Percentiles rank a stretch among this genome's conserved stretches.
phyloP scores from a whole-genome alignment of 352 stramenopile genomes.

The Peronospora farinosa region DNA sequence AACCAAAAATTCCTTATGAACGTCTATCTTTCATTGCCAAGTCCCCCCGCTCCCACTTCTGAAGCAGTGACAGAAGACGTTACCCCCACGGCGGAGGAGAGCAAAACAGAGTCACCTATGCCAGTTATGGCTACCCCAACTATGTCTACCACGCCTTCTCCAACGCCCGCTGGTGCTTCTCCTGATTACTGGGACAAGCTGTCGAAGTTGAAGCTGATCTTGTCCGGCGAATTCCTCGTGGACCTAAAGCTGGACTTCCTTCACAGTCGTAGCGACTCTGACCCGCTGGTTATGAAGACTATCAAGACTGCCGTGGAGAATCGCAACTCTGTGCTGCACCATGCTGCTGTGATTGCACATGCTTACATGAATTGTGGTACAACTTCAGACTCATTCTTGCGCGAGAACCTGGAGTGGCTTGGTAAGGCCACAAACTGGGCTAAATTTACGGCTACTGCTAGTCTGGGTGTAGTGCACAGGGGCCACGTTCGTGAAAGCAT shows the following conservation, averaged over 20 bases:
- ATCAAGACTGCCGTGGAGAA: constrained; percentile 92
- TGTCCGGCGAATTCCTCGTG: constrained; percentile 87
- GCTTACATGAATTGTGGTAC: constrained; percentile 97
- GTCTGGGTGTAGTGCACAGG: constrained; percentile 97
- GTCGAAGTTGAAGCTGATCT: constrained; percentile 82
- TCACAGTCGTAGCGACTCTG: constrained; percentile 85
- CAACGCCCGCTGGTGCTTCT: constrained; percentile 38
- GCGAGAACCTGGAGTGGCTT: constrained; percentile 99
- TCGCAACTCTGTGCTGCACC: constrained; percentile 96
- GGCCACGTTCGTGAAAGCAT: constrained; percentile 97
- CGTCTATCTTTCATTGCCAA: constrained; percentile 85
- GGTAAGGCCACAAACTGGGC: constrained; percentile 98
- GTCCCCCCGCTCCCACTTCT: constrained; percentile 34
- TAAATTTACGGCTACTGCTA: constrained; percentile 98
- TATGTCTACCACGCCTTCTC: constrained; percentile 31
- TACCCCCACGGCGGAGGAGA: constrained; percentile 30
- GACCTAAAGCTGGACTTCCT: constrained; percentile 93
- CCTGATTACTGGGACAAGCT: constrained; percentile 79
- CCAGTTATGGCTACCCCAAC: constrained; percentile 24
- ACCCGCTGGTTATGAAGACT: constrained; percentile 90
- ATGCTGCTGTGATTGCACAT: constrained; percentile 95
- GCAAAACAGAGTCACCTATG: constrained; percentile 32
- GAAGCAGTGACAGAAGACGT: constrained; percentile 17
- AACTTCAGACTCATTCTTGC: constrained; percentile 95
- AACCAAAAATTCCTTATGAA: constrained; percentile 95